Conservation (phyloP, 2,329 filamentous ascomycete species). For the Bretziella fagacearum region DNA sequence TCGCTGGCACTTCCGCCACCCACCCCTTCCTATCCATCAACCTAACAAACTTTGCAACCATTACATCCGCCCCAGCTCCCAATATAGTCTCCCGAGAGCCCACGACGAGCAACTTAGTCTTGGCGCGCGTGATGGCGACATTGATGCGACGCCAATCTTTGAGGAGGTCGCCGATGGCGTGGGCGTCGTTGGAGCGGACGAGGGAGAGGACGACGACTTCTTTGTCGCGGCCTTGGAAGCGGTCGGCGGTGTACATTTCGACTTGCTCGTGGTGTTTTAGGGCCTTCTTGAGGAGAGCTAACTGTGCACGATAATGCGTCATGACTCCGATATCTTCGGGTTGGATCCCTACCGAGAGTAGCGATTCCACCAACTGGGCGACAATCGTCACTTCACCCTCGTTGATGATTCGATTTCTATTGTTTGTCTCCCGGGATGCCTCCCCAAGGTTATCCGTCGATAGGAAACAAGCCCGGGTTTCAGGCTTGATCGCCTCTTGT, state of each 20-base stretch:
- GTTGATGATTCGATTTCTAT: conserved; percentile 79
- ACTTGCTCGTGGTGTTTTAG: conserved; percentile 47
- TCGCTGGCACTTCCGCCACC: conserved; percentile 53
- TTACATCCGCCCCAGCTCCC: conserved; percentile 51
- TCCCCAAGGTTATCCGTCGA: conserved; percentile 67
- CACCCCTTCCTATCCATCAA: conserved; percentile 66
- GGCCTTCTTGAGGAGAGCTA: conserved; percentile 61
- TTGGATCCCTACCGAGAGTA: conserved; percentile 60
- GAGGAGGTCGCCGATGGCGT: conserved; percentile 75
- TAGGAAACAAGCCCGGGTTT: conserved; percentile 64
- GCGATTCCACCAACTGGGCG: conserved; percentile 60
- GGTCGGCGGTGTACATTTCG: conserved; percentile 93
- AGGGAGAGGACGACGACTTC: conserved; percentile 77
- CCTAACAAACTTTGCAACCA: conserved; percentile 58
- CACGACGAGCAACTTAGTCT: conserved; percentile 77
- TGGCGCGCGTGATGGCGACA: conserved; percentile 83
- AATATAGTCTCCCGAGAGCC: conserved; percentile 70
- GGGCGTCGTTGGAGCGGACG: conserved; percentile 69
- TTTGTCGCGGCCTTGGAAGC: conserved; percentile 93
- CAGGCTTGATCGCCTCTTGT: conserved; percentile 49
- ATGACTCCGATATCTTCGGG: conserved; percentile 76
- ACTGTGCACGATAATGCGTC: conserved; percentile 88
- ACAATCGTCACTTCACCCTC: conserved; percentile 63
- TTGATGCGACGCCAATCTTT: conserved; percentile 90
- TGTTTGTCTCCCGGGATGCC: conserved; percentile 50